Conservation (phyloP, 306 rosid species). For the Hippophae tibetana region DNA sequence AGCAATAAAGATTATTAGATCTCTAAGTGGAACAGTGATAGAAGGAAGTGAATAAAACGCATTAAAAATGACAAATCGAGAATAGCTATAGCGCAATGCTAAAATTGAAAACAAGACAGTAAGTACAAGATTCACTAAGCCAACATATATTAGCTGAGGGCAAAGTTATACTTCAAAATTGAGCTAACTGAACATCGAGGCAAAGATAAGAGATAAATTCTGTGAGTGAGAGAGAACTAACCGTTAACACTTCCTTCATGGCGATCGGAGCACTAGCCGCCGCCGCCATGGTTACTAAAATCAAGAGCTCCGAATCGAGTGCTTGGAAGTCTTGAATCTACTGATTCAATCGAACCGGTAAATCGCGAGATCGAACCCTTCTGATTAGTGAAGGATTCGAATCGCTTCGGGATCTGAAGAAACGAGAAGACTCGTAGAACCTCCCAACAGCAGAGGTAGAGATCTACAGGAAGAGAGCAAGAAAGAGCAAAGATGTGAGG, state of each 20-base stretch:
- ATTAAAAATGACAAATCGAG: conserved; percentile 12
- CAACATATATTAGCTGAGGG: conserved; percentile 3
- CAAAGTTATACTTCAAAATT: conserved; percentile 16
- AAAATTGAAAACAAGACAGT: conserved; percentile 13
- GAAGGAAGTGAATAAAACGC: conserved; percentile 14
- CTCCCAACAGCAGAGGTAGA: conserved; percentile 24
- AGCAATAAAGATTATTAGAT: conserved; percentile 30
- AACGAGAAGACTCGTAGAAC: conserved; percentile 34
- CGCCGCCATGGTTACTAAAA: conserved; percentile 79
- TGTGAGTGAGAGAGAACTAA: conserved; percentile 26
- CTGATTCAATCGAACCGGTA: conserved; percentile 22
- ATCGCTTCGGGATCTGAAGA: conserved; percentile 57
- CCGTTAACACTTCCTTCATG: conserved; percentile 91
- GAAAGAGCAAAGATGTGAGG: conserved; percentile 10
- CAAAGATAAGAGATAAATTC: not conserved
- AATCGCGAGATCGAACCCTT: not conserved
- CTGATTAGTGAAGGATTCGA: conserved; percentile 31
- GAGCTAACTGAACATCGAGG: conserved; percentile 15
- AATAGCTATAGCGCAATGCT: conserved; percentile 4
- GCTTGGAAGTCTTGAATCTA: conserved; percentile 33
- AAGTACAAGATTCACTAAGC: conserved; percentile 2
- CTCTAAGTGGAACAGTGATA: conserved; percentile 29
- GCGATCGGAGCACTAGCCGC: conserved; percentile 96
- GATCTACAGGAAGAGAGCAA: conserved; percentile 25
- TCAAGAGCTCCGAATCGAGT: conserved; percentile 24